Evolutionary conservation across 768 basidiomycete species (phyloP), one percentile per base, ranked within the genome.

Genomic region (Hygrophorus russula): DNA sequence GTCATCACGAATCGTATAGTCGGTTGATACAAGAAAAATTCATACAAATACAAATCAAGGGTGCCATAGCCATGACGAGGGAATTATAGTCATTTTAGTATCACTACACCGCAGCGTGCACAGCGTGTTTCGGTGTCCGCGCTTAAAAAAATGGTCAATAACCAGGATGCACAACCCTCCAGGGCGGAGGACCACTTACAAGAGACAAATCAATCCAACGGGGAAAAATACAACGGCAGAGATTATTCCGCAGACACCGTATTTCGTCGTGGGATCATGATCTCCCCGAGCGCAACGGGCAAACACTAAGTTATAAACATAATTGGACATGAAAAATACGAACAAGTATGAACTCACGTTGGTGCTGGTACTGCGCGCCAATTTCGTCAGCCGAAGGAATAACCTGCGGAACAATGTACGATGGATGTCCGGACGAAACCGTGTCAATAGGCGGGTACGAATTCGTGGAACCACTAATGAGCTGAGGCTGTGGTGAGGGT

Each of bases 61-160:
- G 24, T 3, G 24, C 24, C 24, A 24, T 24, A 24, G 24, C 24
- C 24, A 24, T 24, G 24, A 7, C 4, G 24, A 24, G 24, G 24
- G 7, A 3, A 24, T 7, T 24, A 24, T 7, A 24, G 24, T 24
- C 3, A 24, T 24, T 24, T 24, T 3, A 3, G 24, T 24, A 24
- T 24, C 24, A 24, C 24, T 3, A 36, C 49, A n/a, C 63, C 63
- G 36, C 63, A 64, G 18, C 62, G 51, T 17, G 53, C 41, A 41
- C 63, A 64, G 13, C 54, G 53, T 41, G 53, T 51, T 32, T 63
- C 59, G 1, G 57, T 57, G 35, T 64, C 62, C 31, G 53, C 45
- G 42, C 63, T 62, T 39, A 4, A 24, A 12, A n/a, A 40, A 12
- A 18, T 36, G 11, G 13, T 29, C 42, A 13, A 49, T 41, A 15